A percentile compares a stretch with the other conserved stretches of the same genome.
Conservation (phyloP, 352 stramenopile genomes). For the Phytophthora gonapodyides region DNA sequence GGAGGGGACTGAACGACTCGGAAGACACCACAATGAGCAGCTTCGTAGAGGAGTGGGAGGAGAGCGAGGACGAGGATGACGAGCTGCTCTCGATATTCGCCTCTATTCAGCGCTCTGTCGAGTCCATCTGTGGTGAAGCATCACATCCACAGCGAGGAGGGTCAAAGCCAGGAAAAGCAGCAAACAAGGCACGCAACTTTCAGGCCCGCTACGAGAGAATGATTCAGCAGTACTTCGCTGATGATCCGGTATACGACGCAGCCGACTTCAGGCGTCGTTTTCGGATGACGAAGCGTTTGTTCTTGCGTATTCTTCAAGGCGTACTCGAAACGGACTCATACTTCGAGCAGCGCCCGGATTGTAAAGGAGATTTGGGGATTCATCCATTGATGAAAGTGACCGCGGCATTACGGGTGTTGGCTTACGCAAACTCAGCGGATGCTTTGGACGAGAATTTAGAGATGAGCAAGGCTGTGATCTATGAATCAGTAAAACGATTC, state of each 20-base stretch:
- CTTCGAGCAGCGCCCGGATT: constrained; percentile 12
- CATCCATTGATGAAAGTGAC: constrained; percentile 10
- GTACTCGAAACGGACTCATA: constrained; percentile 1
- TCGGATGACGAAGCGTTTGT: background rate
- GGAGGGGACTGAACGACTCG: no score
- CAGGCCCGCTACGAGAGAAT: background rate
- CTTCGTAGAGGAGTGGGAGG: no score
- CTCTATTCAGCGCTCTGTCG: no score
- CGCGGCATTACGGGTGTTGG: background rate
- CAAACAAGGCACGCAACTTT: constrained; percentile 5
- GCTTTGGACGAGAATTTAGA: constrained; percentile 1
- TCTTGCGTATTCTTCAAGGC: background rate
- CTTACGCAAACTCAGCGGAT: background rate
- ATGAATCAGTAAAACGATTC: background rate
- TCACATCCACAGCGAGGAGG: no score
- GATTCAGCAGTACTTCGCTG: constrained; percentile 2
- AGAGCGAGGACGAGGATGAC: no score
- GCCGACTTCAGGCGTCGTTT: background rate
- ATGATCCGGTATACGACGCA: background rate
- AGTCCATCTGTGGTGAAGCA: no score
- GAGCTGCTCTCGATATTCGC: no score
- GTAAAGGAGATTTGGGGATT: background rate
- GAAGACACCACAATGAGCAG: no score
- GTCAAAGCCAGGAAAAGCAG: constrained; percentile 1
- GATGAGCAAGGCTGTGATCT: constrained; percentile 5